These are phyloP conservation scores for Saccharomycopsis microspora DNA, from an alignment of 805 yeast genomes.

Conservation along the genomic window DNA sequence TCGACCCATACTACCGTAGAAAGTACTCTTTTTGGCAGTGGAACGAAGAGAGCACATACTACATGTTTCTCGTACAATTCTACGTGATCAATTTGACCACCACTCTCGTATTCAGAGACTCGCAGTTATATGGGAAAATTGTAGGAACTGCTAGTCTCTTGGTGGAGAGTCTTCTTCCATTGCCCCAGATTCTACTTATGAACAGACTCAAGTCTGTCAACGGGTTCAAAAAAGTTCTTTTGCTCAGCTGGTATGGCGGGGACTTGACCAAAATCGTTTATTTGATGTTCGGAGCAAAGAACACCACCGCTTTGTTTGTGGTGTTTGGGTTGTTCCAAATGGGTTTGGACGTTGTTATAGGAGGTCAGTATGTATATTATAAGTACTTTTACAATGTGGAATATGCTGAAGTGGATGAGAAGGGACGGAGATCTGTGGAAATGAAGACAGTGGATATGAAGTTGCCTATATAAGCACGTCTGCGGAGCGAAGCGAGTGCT, in stretches of 20 bases:
- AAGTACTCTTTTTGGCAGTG: constrained; percentile 81
- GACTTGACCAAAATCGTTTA: constrained; percentile 71
- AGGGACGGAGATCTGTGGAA: constrained; percentile 1
- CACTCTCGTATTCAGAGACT: constrained; percentile 29
- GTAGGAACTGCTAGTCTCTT: constrained; percentile 58
- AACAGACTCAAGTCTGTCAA: constrained; percentile 56
- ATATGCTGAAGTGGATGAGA: background rate
- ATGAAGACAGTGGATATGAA: background rate
- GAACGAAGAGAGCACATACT: constrained; percentile 46
- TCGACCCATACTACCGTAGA: constrained; percentile 59
- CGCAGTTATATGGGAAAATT: constrained; percentile 30
- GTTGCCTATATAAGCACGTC: background rate
- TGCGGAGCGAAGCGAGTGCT: too few relatives aligned
- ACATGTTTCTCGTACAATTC: constrained; percentile 49
- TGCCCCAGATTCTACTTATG: constrained; percentile 67
- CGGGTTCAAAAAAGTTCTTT: constrained; percentile 65
- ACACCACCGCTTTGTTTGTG: constrained; percentile 54
- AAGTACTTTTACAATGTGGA: constrained; percentile 26
- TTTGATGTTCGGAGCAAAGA: constrained; percentile 62
- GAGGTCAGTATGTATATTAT: constrained; percentile 61
- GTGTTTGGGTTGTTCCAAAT: constrained; percentile 71
- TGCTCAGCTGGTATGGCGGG: constrained; percentile 83
- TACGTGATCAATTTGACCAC: constrained; percentile 27
- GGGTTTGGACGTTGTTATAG: constrained; percentile 60
- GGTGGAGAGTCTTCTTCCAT: constrained; percentile 61